phyloP scores from a whole-genome alignment of 1,284 basidiomycete species.

The Moesziomyces antarcticus region DNA sequence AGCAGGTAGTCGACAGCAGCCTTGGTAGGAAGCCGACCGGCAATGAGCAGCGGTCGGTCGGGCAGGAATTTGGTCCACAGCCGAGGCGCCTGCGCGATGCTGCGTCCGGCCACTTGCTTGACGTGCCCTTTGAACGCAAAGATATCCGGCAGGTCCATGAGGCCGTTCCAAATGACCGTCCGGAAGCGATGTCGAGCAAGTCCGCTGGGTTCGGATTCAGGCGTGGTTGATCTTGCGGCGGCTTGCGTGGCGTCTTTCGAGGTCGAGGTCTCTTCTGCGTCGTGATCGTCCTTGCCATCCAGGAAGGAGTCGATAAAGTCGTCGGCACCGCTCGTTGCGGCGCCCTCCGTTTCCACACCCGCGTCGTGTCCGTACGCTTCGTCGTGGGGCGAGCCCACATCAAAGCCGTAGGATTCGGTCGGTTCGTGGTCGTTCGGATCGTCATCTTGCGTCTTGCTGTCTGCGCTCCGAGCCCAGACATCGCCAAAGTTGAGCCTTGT shows the following conservation, averaged over 20 bases:
- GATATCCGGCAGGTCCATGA: conserved; percentile 63
- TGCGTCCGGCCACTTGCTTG: conserved; percentile 56
- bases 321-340: conserved; percentile 31
- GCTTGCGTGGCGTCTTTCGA: background rate
- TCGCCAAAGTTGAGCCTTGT: conserved; percentile 30
- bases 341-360: conserved; percentile 1
- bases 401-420: conserved; percentile 30
- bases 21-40: conserved; percentile 61
- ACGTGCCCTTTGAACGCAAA: conserved; percentile 59
- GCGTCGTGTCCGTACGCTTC: conserved; percentile 9
- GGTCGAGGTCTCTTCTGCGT: background rate
- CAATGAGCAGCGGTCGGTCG: conserved; percentile 46
- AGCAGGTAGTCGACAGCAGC: conserved; percentile 61
- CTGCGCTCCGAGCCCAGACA: conserved; percentile 18
- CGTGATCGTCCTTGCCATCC: conserved; percentile 21
- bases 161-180: conserved; percentile 61
- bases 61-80: conserved; percentile 53
- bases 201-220: conserved; percentile 26
- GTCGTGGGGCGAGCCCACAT: conserved; percentile 15
- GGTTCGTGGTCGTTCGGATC: conserved; percentile 1
- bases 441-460: conserved; percentile 6
- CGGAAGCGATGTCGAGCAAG: conserved; percentile 26
- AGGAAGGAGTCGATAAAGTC: conserved; percentile 63
- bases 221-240: conserved; percentile 34
- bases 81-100: conserved; percentile 17